Conservation (phyloP, 768 basidiomycete species). For the Tephrocybe sp. region DNA sequence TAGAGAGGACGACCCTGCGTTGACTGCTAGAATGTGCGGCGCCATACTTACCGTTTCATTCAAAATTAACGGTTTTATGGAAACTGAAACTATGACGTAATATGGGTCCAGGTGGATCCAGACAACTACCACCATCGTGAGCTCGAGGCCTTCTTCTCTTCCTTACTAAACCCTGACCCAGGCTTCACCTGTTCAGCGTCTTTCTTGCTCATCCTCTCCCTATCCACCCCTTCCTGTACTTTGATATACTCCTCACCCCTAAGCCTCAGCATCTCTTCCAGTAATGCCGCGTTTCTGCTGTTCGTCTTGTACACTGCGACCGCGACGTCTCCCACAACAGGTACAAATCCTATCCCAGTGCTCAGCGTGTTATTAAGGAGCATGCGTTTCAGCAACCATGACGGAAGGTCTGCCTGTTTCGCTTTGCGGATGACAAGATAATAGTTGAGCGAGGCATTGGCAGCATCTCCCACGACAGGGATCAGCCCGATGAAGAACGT, state of each 20-base stretch:
- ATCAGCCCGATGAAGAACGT: slow-evolving; percentile 78
- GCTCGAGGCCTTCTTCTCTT: slow-evolving; percentile 27
- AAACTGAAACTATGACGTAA: not conserved
- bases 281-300: slow-evolving; percentile 80
- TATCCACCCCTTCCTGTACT: slow-evolving; percentile 35
- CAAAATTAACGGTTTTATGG: not conserved
- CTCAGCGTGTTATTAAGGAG: slow-evolving; percentile 72
- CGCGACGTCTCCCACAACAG: slow-evolving; percentile 73
- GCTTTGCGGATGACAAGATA: slow-evolving; percentile 76
- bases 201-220: slow-evolving; percentile 25
- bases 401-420: slow-evolving; percentile 63
- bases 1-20: slow-evolving; percentile 85
- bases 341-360: slow-evolving; percentile 63
- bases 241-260: slow-evolving; percentile 74
- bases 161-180: slow-evolving; percentile 47
- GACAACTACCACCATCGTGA: no score
- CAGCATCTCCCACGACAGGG: slow-evolving; percentile 68
- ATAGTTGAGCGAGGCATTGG: slow-evolving; percentile 69
- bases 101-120: not conserved
- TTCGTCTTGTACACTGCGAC: slow-evolving; percentile 85
- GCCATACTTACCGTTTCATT: not conserved
- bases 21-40: slow-evolving; percentile 62
- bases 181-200: slow-evolving; percentile 51
- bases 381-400: slow-evolving; percentile 75
- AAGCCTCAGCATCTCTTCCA: slow-evolving; percentile 82